Percentiles rank a stretch among this genome's conserved stretches.
Conservation (phyloP, 305 asterid species). For the Andrographis paniculata region DNA sequence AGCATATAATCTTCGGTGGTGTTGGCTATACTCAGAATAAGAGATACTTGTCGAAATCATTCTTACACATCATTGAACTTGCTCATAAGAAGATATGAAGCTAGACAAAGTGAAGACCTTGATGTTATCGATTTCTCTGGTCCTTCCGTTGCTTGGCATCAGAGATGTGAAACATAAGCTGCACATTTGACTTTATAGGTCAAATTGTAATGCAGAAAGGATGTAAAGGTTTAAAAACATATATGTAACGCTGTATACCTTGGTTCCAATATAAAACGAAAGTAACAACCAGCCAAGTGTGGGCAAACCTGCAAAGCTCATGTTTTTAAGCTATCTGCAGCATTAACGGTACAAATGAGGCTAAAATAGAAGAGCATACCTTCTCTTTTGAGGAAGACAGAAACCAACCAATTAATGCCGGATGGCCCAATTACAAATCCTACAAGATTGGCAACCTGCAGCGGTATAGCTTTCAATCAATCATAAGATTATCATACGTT, state of each 20-base stretch:
- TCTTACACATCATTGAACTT: no score
- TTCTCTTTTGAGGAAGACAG: conserved; percentile 57
- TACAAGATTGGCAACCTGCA: conserved; percentile 93
- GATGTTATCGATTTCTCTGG: conserved; percentile 26
- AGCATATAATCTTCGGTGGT: no score
- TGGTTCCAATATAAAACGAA: conserved; percentile 84
- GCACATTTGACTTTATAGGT: conserved; percentile 23
- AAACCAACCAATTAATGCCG: conserved; percentile 79
- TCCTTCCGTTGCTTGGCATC: conserved; percentile 60
- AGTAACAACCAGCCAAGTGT: conserved; percentile 62
- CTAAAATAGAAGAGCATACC: conserved; percentile 33
- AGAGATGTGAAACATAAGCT: conserved; percentile 91
- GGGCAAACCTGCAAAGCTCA: conserved; percentile 49
- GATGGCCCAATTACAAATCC: conserved; percentile 98
- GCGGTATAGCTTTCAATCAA: conserved; percentile 16
- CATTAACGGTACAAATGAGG: conserved; percentile 5
- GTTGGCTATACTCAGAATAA: no score
- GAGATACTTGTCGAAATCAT: no score
- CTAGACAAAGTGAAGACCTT: conserved; percentile 18
- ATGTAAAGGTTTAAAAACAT: conserved; percentile 6
- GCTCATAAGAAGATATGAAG: no score
- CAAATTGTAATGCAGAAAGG: conserved; percentile 18
- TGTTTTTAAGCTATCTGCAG: conserved; percentile 14
- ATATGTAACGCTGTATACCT: conserved; percentile 38
- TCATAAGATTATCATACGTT: conserved; percentile 10